These are phyloP conservation scores for Heliamphora pulchella DNA, from an alignment of 179 eudicot genomes.

Conservation along the genomic window DNA sequence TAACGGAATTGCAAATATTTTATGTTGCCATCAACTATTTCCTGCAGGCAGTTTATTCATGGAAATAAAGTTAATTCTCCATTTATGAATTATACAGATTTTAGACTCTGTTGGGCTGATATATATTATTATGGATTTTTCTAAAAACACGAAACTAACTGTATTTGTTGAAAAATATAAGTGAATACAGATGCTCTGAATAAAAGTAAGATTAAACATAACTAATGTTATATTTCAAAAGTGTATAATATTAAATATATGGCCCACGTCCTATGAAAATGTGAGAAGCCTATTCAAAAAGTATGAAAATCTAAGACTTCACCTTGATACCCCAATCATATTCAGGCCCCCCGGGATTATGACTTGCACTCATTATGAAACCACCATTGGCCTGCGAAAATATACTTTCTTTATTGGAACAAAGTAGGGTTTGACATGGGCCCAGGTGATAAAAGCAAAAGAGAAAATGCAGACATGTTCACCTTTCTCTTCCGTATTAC, in stretches of 20 bases:
- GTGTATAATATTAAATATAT: not conserved
- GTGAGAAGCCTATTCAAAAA: slow-evolving; percentile 3
- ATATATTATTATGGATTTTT: not conserved
- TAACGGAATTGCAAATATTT: not conserved
- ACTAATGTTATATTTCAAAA: not conserved
- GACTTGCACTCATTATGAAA: slow-evolving; percentile 98
- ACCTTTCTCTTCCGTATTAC: slow-evolving; percentile 90
- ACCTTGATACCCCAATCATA: slow-evolving; percentile 99
- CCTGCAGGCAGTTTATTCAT: slow-evolving; percentile 5
- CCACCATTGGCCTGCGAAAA: slow-evolving; percentile 90
- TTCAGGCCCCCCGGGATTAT: slow-evolving; percentile 97
- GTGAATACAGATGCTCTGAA: not conserved
- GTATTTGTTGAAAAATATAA: not conserved
- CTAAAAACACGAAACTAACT: not conserved
- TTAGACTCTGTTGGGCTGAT: slow-evolving; percentile 3
- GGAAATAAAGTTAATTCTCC: not conserved
- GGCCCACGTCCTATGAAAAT: not conserved
- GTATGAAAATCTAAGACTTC: slow-evolving; percentile 14
- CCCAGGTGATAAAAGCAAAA: not conserved
- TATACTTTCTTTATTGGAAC: not conserved
- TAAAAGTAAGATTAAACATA: not conserved
- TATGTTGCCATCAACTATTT: not conserved
- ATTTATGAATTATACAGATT: not conserved
- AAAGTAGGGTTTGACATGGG: not conserved
- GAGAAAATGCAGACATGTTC: slow-evolving; percentile 18